phyloP scores from a whole-genome alignment of 306 rosid species.

The Lupinus albus region DNA sequence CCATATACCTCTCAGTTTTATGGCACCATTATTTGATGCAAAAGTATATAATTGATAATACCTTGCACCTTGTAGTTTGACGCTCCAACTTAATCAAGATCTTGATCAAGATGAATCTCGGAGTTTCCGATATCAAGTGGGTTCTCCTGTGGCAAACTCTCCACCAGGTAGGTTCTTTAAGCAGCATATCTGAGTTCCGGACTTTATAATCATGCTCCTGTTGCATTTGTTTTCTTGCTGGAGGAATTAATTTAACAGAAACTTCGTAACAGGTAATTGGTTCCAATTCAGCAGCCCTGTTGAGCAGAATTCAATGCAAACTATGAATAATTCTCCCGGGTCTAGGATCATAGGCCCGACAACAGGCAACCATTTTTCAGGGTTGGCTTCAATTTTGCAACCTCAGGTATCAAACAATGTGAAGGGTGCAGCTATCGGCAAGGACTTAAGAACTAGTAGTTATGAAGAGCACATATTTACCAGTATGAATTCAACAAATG shows the following conservation, averaged over 20 bases:
- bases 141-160: constrained; percentile 86
- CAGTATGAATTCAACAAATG: constrained; percentile 52
- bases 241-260: constrained; percentile 32
- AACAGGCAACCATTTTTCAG: constrained; percentile 65
- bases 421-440: constrained; percentile 79
- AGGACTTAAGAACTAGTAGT: constrained; percentile 72
- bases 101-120: constrained; percentile 90
- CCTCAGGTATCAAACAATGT: constrained; percentile 63
- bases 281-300: constrained; percentile 78
- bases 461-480: constrained; percentile 53
- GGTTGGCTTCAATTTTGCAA: constrained; percentile 93
- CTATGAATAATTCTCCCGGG: constrained; percentile 75
- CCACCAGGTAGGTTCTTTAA: constrained; percentile 80
- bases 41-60: constrained; percentile 33
- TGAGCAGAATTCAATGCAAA: constrained; percentile 70
- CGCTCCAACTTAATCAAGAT: constrained; percentile 94
- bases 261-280: constrained; percentile 73
- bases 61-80: constrained; percentile 56
- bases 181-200: constrained; percentile 5
- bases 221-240: constrained; percentile 36
- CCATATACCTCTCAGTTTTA: constrained; percentile 26
- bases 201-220: constrained; percentile 18
- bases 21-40: not conserved
- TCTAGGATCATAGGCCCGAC: constrained; percentile 79
- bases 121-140: constrained; percentile 73